Percentiles rank a stretch among this genome's conserved stretches.
phyloP scores from a whole-genome alignment of 352 stramenopile species.

The Elongisporangium undulatum region DNA sequence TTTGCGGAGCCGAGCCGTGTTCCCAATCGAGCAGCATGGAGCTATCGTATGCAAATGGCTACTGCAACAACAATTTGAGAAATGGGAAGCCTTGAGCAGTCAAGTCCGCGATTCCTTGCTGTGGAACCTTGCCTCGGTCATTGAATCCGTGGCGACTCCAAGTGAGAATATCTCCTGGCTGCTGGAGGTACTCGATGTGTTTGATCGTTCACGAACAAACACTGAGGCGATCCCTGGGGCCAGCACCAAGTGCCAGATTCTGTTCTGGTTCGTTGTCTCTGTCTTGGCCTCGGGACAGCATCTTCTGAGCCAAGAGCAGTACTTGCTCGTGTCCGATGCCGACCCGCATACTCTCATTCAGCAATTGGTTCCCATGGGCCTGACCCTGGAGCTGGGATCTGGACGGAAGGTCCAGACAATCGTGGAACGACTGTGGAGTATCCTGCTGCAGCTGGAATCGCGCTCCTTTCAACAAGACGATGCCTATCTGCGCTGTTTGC shows the following conservation, averaged over 20 bases:
- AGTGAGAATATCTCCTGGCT: constrained; percentile 22
- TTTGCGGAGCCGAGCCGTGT: constrained; percentile 8
- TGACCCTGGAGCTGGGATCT: background rate
- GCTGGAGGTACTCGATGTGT: constrained; percentile 26
- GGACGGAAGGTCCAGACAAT: background rate
- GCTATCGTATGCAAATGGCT: constrained; percentile 27
- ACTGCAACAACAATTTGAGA: constrained; percentile 24
- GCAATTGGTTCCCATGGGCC: background rate
- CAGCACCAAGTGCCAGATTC: constrained; percentile 11
- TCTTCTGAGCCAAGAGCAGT: constrained; percentile 14
- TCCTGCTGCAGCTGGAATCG: background rate
- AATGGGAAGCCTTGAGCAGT: constrained; percentile 15
- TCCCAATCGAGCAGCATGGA: constrained; percentile 17
- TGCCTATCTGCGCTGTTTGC: background rate
- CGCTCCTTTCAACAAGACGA: background rate
- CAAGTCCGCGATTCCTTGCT: constrained; percentile 11
- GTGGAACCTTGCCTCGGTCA: constrained; percentile 15
- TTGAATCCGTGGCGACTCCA: constrained; percentile 14
- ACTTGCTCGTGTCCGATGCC: constrained; percentile 4
- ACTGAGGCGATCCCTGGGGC: constrained; percentile 4
- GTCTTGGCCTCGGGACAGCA: constrained; percentile 18
- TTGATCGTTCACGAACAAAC: constrained; percentile 13
- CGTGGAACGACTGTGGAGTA: background rate
- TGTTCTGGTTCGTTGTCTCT: constrained; percentile 19
- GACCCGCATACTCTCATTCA: background rate